Evolutionary conservation across 2,329 filamentous ascomycete genomes (phyloP), one percentile per base, ranked within the genome.

Genomic region (Lasiodiplodia hormozganensis): DNA sequence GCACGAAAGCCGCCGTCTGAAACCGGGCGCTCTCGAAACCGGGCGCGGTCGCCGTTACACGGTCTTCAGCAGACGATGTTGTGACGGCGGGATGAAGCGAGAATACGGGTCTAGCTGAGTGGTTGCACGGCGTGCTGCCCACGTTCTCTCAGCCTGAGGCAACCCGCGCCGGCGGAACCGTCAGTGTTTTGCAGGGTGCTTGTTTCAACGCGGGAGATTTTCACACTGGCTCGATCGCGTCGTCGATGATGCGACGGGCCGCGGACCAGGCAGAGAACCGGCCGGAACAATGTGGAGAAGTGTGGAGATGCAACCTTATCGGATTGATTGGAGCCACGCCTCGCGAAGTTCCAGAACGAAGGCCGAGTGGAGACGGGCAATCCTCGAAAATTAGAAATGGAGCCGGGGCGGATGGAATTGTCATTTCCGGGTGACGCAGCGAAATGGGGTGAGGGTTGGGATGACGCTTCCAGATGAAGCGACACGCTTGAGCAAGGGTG

Each of bases 71-170:
- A 62, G 47, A 28, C 47, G 60, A 64, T 64, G 60, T 31, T 52
- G 60, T 64, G 60, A 64, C 60, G 62, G 36, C 62, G 62, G 62
- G 43, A 23, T 21, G 51, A 65, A 51, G 43, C 62, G 62, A 43
- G 51, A 65, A 34, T 25, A 34, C 23, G 21, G 49, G 25, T n/a
- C 16, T 47, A 28, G 62, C 28, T 38, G 38, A 18, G 36, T 31
- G 62, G 62, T 65, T 47, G 51, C 62, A 65, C 62, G 34, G 62
- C 62, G 62, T 65, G 28, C 62, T 54, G 49, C 62, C 62, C 62
- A 65, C 62, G 62, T 65, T 65, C 23, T 40, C 43, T 65, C 52
- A 56, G 62, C 52, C 62, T 65, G 62, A 65, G 62, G 52, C 62
- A 43, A 53, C 60, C 60, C 60, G 60, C 60, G 60, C 38, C 60